Evolutionary conservation across 352 stramenopile species (phyloP).

Genomic region (Phytophthora megakarya): DNA sequence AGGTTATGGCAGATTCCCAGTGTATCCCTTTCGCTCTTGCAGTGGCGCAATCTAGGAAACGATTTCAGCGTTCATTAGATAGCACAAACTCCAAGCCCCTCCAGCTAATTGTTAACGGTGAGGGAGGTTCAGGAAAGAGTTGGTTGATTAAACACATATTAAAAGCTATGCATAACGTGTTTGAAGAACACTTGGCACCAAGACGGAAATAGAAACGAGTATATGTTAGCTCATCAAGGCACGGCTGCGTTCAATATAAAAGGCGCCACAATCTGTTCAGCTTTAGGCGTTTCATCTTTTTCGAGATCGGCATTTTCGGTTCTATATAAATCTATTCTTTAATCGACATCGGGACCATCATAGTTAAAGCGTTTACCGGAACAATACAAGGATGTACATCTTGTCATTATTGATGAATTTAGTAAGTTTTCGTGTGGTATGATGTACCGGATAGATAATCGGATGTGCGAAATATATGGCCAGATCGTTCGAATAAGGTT

Average conservation of each 20-base stretch:
- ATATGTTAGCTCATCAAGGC: too few relatives aligned
- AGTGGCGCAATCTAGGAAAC: background rate
- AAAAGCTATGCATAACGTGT: slow-evolving; percentile 3
- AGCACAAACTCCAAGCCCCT: background rate
- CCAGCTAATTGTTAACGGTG: slow-evolving; percentile 5
- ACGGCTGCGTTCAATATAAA: too few relatives aligned
- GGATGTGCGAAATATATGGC: slow-evolving; percentile 2
- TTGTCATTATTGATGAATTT: slow-evolving; percentile 13
- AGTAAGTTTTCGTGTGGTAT: slow-evolving; percentile 11
- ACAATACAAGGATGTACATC: slow-evolving; percentile 3
- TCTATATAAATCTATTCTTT: too few relatives aligned
- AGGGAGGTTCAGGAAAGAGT: slow-evolving; percentile 1
- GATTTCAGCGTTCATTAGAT: background rate
- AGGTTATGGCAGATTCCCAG: slow-evolving; percentile 4
- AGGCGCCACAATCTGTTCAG: too few relatives aligned
- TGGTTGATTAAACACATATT: slow-evolving; percentile 2
- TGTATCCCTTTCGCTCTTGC: slow-evolving; percentile 1
- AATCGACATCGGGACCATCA: background rate
- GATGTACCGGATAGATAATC: slow-evolving; percentile 4
- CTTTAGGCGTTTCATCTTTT: too few relatives aligned
- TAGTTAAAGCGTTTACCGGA: background rate
- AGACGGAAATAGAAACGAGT: background rate
- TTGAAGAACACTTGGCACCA: background rate
- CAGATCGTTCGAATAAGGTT: background rate
- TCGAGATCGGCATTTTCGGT: too few relatives aligned